Evolutionary conservation across 148 eudicot species (phyloP).

Genomic region (Chenopodium album): DNA sequence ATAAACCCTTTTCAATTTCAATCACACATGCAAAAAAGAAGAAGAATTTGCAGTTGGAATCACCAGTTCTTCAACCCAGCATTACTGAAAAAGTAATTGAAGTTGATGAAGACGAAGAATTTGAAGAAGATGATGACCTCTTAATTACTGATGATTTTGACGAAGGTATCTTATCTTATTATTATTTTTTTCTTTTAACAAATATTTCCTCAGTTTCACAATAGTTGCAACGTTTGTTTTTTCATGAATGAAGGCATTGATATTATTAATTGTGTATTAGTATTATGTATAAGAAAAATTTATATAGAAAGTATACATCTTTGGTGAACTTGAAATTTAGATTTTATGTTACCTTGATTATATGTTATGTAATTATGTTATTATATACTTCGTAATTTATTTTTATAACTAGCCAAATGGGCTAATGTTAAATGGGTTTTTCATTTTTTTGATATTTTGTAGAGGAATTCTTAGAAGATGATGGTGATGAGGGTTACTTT

Average conservation of each 20-base stretch:
- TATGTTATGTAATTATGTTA: background rate
- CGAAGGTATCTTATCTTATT: conserved; percentile 35
- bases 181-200: background rate
- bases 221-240: no score
- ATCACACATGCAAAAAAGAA: conserved; percentile 44
- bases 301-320: background rate
- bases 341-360: no score
- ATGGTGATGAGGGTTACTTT: conserved; percentile 50
- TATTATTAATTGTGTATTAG: no score
- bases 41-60: conserved; percentile 33
- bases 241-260: no score
- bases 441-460: conserved; percentile 20
- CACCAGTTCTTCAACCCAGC: conserved; percentile 38
- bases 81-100: conserved; percentile 44
- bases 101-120: conserved; percentile 30
- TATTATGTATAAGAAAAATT: background rate
- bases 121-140: conserved; percentile 36
- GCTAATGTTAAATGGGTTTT: background rate
- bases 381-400: background rate
- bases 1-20: conserved; percentile 8
- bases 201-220: background rate
- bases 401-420: background rate
- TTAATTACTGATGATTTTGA: conserved; percentile 41
- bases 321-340: background rate
- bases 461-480: conserved; percentile 55